These are phyloP conservation scores for Penicillium sp. DNA, from an alignment of 2,329 filamentous ascomycete genomes.

Conservation along the genomic window DNA sequence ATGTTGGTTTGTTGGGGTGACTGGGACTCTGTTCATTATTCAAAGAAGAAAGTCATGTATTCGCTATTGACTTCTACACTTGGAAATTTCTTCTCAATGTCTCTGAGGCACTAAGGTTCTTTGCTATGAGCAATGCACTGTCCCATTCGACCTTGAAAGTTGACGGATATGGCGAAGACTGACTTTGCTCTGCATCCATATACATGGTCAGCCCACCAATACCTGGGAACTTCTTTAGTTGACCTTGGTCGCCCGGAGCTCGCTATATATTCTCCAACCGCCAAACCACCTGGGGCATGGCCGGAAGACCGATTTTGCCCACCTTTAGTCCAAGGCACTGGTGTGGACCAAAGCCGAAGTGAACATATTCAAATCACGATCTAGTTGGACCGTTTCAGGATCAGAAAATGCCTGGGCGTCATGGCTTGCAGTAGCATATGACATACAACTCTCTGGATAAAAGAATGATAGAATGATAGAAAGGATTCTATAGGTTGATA, in stretches of 20 bases:
- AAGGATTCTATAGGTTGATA: constrained; percentile 33
- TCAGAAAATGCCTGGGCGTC: constrained; percentile 37
- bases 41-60: too few species aligned
- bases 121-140: constrained; percentile 17
- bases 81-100: too few species aligned
- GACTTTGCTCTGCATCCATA: constrained; percentile 42
- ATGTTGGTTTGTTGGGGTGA: too few species aligned
- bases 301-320: constrained; percentile 32
- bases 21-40: too few species aligned
- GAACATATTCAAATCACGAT: constrained; percentile 60
- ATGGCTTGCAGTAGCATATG: constrained; percentile 32
- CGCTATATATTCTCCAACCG: constrained; percentile 40
- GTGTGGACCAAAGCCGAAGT: constrained; percentile 59
- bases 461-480: neutral
- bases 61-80: too few species aligned
- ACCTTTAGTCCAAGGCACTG: constrained; percentile 51
- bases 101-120: too few species aligned
- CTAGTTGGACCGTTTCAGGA: constrained; percentile 50
- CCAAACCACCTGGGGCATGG: constrained; percentile 40
- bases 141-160: constrained; percentile 45
- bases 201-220: constrained; percentile 41
- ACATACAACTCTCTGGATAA: neutral
- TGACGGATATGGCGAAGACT: constrained; percentile 40
- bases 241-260: constrained; percentile 38
- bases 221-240: constrained; percentile 37